Evolutionary conservation across 139 green algal species (phyloP), one percentile per base, ranked within the genome.

Genomic region (Picochlorum sp.): DNA sequence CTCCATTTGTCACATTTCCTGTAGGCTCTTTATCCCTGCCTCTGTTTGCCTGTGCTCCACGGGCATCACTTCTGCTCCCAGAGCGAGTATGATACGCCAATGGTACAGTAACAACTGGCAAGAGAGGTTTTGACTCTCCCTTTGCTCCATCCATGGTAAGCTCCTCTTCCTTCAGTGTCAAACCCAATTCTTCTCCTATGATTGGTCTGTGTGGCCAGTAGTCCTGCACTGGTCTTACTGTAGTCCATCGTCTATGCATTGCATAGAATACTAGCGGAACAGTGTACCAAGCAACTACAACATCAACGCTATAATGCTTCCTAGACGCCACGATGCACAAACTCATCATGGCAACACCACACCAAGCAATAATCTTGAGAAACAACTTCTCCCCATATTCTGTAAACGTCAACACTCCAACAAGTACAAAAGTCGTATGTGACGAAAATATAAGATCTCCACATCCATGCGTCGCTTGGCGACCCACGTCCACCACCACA

Each of bases 361-460:
- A 75, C 64, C 86, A 79, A 1, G 61, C 31, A 4, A 81, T 57
- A 10, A 61, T 57, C 71, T 82, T 82, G 18, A 72, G 64, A 40
- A 63, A 16, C 30, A 69, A 33, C 1, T 41, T 55, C 5, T 65
- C 58, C 31, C 87, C 87, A 37, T 93, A 93, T 65, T 88, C 78
- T 37, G 74, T 87, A 69, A 88, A 95, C 1, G 79, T 82, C 9
- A 95, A 59, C 7, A 81, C 58, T 20, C 85, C 80, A 58, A 78
- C 64, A 28, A 90, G 55, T 24, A 72, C 69, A 66, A 94, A 94
- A 1, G 77, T 92, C 12, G 81, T 91, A 72, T 94, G 84, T 1
- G 78, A 90, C 2, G 76, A 89, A 71, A 96, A 96, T 54, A 96
- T 90, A 45, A 96, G 79, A 75, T 96, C 88, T 4, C 88, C 88